Evolutionary conservation across 208 protist genomes (phyloP).

Genomic region (Tritrichomonas musculus): DNA sequence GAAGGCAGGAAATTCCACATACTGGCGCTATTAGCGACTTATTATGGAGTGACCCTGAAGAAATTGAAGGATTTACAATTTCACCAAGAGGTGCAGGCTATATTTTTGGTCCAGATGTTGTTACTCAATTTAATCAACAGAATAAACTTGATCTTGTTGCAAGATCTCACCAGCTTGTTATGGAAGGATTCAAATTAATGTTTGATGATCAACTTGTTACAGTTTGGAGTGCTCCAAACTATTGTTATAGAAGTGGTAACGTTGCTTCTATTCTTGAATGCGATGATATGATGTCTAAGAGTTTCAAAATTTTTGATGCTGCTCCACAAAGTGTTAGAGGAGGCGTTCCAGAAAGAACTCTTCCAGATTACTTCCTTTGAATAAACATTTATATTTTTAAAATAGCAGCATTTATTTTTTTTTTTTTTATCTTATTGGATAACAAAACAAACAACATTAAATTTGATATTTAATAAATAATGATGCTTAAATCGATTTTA

Average conservation of each 20-base stretch:
- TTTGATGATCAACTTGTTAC: constrained; percentile 58
- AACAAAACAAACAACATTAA: background rate
- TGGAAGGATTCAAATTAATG: constrained; percentile 62
- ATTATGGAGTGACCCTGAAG: constrained; percentile 90
- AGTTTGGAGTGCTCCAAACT: constrained; percentile 61
- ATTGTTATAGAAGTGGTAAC: constrained; percentile 59
- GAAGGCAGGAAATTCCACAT: constrained; percentile 50
- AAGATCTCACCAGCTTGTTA: constrained; percentile 59
- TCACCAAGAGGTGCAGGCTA: constrained; percentile 94
- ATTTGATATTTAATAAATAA: background rate
- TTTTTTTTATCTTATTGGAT: background rate
- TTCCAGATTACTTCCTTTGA: background rate
- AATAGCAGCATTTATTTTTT: background rate
- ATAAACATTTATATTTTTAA: background rate
- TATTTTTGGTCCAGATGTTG: constrained; percentile 84
- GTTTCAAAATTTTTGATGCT: background rate
- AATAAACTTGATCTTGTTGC: constrained; percentile 81
- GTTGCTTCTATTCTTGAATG: constrained; percentile 61
- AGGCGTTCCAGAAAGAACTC: background rate
- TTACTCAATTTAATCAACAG: constrained; percentile 69
- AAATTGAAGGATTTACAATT: constrained; percentile 86
- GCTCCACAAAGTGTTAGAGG: background rate
- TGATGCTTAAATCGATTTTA: background rate
- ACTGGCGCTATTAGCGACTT: constrained; percentile 61
- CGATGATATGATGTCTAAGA: constrained; percentile 69